Evolutionary conservation across 2,329 filamentous ascomycete species (phyloP).

Genomic region (Xylaria arbuscula): DNA sequence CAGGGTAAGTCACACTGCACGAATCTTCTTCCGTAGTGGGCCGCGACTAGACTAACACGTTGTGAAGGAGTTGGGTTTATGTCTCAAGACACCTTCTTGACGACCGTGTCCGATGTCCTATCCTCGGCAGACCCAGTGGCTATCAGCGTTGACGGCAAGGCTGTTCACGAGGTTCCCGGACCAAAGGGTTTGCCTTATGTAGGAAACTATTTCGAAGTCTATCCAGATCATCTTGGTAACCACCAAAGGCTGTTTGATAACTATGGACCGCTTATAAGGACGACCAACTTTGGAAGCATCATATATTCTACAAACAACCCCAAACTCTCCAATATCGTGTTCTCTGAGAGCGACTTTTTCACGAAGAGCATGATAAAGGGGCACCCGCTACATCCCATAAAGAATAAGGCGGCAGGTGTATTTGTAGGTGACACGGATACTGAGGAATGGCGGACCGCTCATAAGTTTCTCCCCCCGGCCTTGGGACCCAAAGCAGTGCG

Average conservation of each 20-base stretch:
- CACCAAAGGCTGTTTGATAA: slow-evolving; percentile 64
- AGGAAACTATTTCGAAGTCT: slow-evolving; percentile 66
- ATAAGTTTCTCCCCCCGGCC: slow-evolving; percentile 71
- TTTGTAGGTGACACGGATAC: slow-evolving; percentile 64
- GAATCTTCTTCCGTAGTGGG: not conserved
- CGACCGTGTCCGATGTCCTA: slow-evolving; percentile 52
- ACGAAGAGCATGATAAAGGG: slow-evolving; percentile 63
- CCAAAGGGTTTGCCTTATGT: slow-evolving; percentile 61
- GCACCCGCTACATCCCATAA: slow-evolving; percentile 60
- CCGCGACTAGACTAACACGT: not conserved
- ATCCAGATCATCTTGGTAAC: slow-evolving; percentile 68
- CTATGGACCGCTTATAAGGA: slow-evolving; percentile 64
- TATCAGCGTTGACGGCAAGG: slow-evolving; percentile 61
- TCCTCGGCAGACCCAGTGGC: slow-evolving; percentile 51
- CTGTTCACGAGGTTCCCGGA: slow-evolving; percentile 62
- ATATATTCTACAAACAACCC: slow-evolving; percentile 65
- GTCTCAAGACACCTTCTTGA: slow-evolving; percentile 48
- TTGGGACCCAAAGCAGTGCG: slow-evolving; percentile 69
- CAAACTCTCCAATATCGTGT: slow-evolving; percentile 56
- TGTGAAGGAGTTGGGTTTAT: slow-evolving; percentile 54
- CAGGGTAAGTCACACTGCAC: slow-evolving; percentile 48
- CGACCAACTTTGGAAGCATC: slow-evolving; percentile 61
- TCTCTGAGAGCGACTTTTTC: slow-evolving; percentile 64
- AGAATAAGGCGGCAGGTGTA: slow-evolving; percentile 55
- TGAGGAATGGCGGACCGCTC: slow-evolving; percentile 61